phyloP scores from a whole-genome alignment of 108 stramenopile species.

The Skeletonema menzelii region DNA sequence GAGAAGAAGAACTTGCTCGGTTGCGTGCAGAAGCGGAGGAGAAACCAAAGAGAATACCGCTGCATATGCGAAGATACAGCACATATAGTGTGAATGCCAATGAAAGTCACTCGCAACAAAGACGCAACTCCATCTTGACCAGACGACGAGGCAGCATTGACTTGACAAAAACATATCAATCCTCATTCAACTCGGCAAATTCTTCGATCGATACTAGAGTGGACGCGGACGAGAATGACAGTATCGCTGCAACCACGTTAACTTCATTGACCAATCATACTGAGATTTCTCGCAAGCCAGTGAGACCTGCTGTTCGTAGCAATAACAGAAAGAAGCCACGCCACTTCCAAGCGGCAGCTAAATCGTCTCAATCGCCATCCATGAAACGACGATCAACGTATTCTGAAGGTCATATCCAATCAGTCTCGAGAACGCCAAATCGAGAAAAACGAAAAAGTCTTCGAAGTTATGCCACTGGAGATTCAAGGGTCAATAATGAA shows the following conservation, averaged over 20 bases:
- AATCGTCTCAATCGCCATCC: background rate
- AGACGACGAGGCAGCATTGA: constrained; percentile 4
- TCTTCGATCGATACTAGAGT: background rate
- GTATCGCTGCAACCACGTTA: constrained; percentile 27
- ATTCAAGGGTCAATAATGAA: background rate
- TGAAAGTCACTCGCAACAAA: background rate
- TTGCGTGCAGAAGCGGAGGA: constrained; percentile 12
- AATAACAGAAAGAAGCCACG: background rate
- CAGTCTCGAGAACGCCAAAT: background rate
- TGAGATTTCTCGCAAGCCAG: background rate
- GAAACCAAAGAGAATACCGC: constrained; percentile 41
- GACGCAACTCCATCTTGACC: background rate
- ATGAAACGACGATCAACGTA: background rate
- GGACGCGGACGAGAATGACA: constrained; percentile 37
- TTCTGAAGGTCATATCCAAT: background rate
- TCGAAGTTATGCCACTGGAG: background rate
- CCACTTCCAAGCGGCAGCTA: background rate
- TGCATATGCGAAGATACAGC: constrained; percentile 36
- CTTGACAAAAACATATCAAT: constrained; percentile 4
- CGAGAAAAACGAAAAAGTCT: background rate
- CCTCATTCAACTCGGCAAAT: background rate
- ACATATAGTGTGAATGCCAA: constrained; percentile 16
- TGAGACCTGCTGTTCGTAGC: background rate
- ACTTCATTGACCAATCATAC: constrained; percentile 26
- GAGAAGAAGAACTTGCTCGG: constrained; percentile 8